These are phyloP conservation scores for Peltaster fructicola DNA, from an alignment of 2,329 filamentous ascomycete genomes.

Conservation along the genomic window DNA sequence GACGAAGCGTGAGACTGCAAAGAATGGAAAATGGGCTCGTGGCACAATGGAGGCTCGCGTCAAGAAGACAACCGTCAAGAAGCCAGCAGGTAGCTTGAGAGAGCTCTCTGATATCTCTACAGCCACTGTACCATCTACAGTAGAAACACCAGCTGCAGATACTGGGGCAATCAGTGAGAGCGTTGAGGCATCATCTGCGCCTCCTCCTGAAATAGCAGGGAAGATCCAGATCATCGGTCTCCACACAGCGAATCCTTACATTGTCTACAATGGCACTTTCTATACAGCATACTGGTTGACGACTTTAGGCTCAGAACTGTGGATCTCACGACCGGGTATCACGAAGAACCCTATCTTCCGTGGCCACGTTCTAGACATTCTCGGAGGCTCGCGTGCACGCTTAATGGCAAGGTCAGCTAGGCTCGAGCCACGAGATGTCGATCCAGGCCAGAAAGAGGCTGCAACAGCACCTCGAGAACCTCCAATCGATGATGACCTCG, in stretches of 20 bases:
- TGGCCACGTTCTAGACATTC: constrained; percentile 45
- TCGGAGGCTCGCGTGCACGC: constrained; percentile 53
- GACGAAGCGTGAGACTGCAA: constrained; percentile 3
- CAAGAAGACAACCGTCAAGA: too few species aligned
- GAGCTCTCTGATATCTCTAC: too few species aligned
- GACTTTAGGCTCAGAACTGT: constrained; percentile 67
- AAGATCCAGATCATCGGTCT: constrained; percentile 64
- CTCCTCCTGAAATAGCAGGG: too few species aligned
- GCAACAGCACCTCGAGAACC: too few species aligned
- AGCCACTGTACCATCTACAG: too few species aligned
- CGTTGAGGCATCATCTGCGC: too few species aligned
- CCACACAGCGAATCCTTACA: constrained; percentile 55
- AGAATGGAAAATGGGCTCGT: constrained; percentile 4
- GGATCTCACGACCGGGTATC: constrained; percentile 27
- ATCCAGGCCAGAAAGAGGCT: constrained; percentile 17
- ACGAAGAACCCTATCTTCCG: constrained; percentile 29
- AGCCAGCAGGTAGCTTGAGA: too few species aligned
- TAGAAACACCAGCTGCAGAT: too few species aligned
- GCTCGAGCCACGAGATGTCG: constrained; percentile 23
- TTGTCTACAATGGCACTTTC: constrained; percentile 62
- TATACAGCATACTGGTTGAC: constrained; percentile 70
- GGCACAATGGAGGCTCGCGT: too few species aligned
- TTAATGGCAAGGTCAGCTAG: constrained; percentile 50
- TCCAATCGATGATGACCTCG: constrained; percentile 3
- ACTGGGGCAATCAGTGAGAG: too few species aligned